phyloP scores from a whole-genome alignment of 2,329 filamentous ascomycete species.

The Monosporascus sp. region DNA sequence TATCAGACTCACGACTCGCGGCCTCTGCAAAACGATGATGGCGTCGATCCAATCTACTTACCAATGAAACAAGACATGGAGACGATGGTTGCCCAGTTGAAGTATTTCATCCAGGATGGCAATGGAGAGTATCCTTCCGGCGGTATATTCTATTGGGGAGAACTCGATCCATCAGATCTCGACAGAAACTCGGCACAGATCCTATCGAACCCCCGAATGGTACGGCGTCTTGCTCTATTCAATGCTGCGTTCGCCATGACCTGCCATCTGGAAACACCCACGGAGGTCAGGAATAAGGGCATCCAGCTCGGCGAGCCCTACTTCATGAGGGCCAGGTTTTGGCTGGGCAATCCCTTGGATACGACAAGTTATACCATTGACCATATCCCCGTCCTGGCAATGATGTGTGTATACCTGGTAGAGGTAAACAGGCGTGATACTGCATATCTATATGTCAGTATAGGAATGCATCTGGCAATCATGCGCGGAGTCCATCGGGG shows the following conservation, averaged over 20 bases:
- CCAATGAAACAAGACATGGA: slow-evolving; percentile 32
- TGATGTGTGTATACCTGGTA: slow-evolving; percentile 45
- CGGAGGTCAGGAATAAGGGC: slow-evolving; percentile 23
- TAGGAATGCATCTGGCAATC: slow-evolving; percentile 43
- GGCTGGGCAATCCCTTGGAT: slow-evolving; percentile 44
- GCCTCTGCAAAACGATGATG: slow-evolving; percentile 29
- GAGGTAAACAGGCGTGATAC: slow-evolving; percentile 45
- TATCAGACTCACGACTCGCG: slow-evolving; percentile 45
- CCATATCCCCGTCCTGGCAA: slow-evolving; percentile 38
- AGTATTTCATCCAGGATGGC: slow-evolving; percentile 41
- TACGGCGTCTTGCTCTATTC: slow-evolving; percentile 38
- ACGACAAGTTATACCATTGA: slow-evolving; percentile 34
- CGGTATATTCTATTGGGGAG: slow-evolving; percentile 45
- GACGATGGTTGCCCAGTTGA: slow-evolving; percentile 34
- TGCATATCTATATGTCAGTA: slow-evolving; percentile 41
- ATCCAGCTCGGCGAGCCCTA: slow-evolving; percentile 35
- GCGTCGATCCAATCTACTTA: slow-evolving; percentile 34
- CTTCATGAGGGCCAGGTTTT: slow-evolving; percentile 37
- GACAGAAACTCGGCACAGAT: slow-evolving; percentile 12
- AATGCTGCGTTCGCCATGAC: slow-evolving; percentile 41
- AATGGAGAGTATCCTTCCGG: slow-evolving; percentile 36
- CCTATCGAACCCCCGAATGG: slow-evolving; percentile 9
- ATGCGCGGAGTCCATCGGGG: slow-evolving; percentile 44
- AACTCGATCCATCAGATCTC: slow-evolving; percentile 26
- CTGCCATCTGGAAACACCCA: slow-evolving; percentile 26